Conservation (phyloP, 129 eudicot genomes). For the Flaveria linearis region DNA sequence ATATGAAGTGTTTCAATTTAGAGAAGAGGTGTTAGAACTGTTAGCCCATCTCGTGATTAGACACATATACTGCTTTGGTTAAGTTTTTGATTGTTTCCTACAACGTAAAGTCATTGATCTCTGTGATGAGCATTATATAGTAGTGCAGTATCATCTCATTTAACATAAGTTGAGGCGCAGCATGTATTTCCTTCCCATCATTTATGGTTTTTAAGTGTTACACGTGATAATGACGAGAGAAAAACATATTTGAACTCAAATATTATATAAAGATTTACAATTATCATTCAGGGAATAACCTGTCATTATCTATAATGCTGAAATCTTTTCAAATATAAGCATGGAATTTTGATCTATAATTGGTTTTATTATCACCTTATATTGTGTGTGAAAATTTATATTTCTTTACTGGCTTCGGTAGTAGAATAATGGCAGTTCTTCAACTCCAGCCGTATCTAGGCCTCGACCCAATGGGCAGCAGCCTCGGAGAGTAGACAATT, state of each 20-base stretch:
- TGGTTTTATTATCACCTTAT: background rate
- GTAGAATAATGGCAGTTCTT: slow-evolving; percentile 47
- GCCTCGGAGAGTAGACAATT: slow-evolving; percentile 39
- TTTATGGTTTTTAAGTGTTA: background rate
- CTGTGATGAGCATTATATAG: background rate
- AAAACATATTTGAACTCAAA: background rate
- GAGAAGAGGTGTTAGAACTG: background rate
- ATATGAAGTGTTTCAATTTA: background rate
- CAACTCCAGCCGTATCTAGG: slow-evolving; percentile 46
- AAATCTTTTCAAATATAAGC: no score
- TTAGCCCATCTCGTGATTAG: background rate
- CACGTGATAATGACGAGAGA: background rate
- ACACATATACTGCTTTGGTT: slow-evolving; percentile 6
- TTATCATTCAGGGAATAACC: slow-evolving; percentile 1
- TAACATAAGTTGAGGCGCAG: background rate
- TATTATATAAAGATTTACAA: background rate
- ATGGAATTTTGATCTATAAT: slow-evolving; percentile 10
- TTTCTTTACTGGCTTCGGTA: slow-evolving; percentile 25
- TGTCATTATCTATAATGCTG: no score
- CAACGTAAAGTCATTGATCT: background rate
- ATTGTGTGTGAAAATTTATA: background rate
- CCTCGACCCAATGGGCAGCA: slow-evolving; percentile 41
- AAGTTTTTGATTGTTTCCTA: slow-evolving; percentile 2
- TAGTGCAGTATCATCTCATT: background rate
- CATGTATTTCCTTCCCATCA: background rate